Base-by-base conservation (phyloP, 768 basidiomycete species). In the Mycena belliarum region DNA sequence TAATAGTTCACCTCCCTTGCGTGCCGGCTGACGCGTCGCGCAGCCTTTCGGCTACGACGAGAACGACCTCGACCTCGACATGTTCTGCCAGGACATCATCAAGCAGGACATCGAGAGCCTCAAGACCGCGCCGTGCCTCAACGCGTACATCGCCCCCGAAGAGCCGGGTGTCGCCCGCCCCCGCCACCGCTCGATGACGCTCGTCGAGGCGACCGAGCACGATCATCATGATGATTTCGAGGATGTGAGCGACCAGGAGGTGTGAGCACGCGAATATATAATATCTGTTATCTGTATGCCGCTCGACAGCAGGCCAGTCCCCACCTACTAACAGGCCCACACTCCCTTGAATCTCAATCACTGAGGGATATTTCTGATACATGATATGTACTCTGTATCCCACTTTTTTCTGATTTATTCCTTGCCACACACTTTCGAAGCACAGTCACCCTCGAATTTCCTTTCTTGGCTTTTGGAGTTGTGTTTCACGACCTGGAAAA, bases 31-130 rank as follows among this genome's bases (percentile, higher is more conserved):
- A 35, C 23, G 6, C 25, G 46, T 50, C 40, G 41, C 49, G 29
- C 12, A 32, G n/a, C n/a, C 2, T 28, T 23, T 55, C 83, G 82
- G 85, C 6, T 87, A 86, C 63, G 85, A 87, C 59, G 84, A 85
- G 82, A 86, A 86, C 64, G 87, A 87, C 63, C 78, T 88, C 29
- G 85, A 88, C 62, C 76, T 88, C 21, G 86, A 87, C 68, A 69
- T 85, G 45, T 86, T 86, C 73, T 86, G 82, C 67, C 75, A 73
- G 23, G 77, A 79, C 23, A 79, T 88, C 60, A 74, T 88, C 45
- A 78, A 77, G 46, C 69, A 73, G n/a, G 85, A 87, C 63, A 77
- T 87, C 42, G 78, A 79, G 59, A 79, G 78, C 24, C 75, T 87
- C 45, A 81, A 79, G 64, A 63, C 65, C 10, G 77, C 80, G n/a